Conservation (phyloP, 148 eudicot genomes). For the Fallopia convolvulus region DNA sequence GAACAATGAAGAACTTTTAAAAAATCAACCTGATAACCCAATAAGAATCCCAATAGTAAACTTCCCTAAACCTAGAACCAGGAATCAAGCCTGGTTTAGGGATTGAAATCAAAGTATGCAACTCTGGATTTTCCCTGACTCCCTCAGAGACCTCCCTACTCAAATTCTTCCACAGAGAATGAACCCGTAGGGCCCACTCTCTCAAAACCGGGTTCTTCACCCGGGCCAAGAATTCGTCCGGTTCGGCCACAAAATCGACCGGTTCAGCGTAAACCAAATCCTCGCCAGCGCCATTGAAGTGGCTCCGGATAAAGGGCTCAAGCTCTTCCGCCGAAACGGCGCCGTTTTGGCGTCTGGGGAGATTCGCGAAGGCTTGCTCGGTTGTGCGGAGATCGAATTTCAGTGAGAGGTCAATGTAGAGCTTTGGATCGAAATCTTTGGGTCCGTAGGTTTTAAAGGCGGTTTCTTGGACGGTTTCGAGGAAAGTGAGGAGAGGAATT, state of each 20-base stretch:
- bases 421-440: slow-evolving; percentile 60
- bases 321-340: slow-evolving; percentile 28
- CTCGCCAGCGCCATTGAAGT: slow-evolving; percentile 49
- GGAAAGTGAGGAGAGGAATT: slow-evolving; percentile 46
- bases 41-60: slow-evolving; percentile 92
- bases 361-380: slow-evolving; percentile 31
- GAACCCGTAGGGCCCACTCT: slow-evolving; percentile 73
- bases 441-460: slow-evolving; percentile 60
- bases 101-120: slow-evolving; percentile 60
- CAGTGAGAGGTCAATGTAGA: slow-evolving; percentile 60
- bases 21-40: slow-evolving; percentile 72
- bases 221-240: slow-evolving; percentile 46
- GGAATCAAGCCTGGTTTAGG: slow-evolving; percentile 60
- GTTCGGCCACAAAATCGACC: slow-evolving; percentile 55
- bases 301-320: slow-evolving; percentile 29
- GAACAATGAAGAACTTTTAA: too few relatives aligned
- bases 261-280: slow-evolving; percentile 54
- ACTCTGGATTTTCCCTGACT: slow-evolving; percentile 43
- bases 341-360: slow-evolving; percentile 28
- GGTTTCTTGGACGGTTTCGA: slow-evolving; percentile 46
- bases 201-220: slow-evolving; percentile 54
- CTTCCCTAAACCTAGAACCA: slow-evolving; percentile 83
- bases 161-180: slow-evolving; percentile 74
- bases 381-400: slow-evolving; percentile 37
- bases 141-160: slow-evolving; percentile 50